Evolutionary conservation across 345 rosid species (phyloP).

Genomic region (Salix brachista): DNA sequence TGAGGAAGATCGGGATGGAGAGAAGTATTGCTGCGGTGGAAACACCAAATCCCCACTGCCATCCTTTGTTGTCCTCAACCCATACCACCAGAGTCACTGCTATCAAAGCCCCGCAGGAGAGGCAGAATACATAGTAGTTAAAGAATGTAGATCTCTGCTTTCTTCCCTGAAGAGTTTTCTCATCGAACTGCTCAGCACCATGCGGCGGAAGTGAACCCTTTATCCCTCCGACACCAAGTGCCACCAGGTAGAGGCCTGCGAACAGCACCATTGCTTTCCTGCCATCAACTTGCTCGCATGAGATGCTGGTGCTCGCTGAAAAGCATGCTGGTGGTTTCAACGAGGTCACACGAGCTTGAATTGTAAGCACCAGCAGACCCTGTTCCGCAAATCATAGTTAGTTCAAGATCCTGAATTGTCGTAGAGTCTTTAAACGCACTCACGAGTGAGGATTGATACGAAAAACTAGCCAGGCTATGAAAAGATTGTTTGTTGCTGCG

Average conservation of each 20-base stretch:
- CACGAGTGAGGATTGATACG: too few relatives aligned
- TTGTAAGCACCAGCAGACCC: slow-evolving; percentile 50
- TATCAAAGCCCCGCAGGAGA: slow-evolving; percentile 74
- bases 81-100: slow-evolving; percentile 91
- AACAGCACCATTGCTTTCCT: slow-evolving; percentile 49
- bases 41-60: slow-evolving; percentile 86
- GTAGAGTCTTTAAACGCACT: not conserved
- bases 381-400: slow-evolving; percentile 18
- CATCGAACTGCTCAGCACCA: slow-evolving; percentile 93
- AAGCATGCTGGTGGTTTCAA: slow-evolving; percentile 43
- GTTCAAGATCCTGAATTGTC: not conserved
- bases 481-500: too few relatives aligned
- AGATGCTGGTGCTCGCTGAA: slow-evolving; percentile 9
- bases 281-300: slow-evolving; percentile 36
- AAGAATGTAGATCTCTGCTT: slow-evolving; percentile 80
- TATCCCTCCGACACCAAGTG: slow-evolving; percentile 89
- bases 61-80: slow-evolving; percentile 92
- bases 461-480: too few relatives aligned
- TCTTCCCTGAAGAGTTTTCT: slow-evolving; percentile 61
- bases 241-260: slow-evolving; percentile 73
- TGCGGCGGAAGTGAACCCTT: slow-evolving; percentile 93
- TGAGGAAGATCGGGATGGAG: slow-evolving; percentile 68
- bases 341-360: slow-evolving; percentile 57
- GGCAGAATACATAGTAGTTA: slow-evolving; percentile 78
- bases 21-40: slow-evolving; percentile 64